Conservation (phyloP, 1,284 basidiomycete species). For the Tilletia walkeri region DNA sequence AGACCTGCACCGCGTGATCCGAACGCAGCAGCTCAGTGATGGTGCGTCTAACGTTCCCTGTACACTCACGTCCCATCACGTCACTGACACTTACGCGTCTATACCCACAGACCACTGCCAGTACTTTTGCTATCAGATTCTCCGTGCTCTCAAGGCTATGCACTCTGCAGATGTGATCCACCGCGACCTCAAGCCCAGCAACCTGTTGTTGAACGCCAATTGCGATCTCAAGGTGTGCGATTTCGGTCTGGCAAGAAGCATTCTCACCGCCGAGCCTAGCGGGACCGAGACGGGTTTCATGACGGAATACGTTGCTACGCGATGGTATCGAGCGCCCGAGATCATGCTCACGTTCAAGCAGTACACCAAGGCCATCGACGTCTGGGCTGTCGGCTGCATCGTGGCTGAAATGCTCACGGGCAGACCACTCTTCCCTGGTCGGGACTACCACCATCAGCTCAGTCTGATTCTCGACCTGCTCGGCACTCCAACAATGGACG, state of each 20-base stretch:
- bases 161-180: slow-evolving; percentile 93
- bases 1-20: slow-evolving; percentile 81
- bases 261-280: slow-evolving; percentile 22
- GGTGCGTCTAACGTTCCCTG: background rate
- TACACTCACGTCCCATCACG: background rate
- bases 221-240: slow-evolving; percentile 69
- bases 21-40: slow-evolving; percentile 68
- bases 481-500: slow-evolving; percentile 86
- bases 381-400: slow-evolving; percentile 93
- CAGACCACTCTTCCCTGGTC: slow-evolving; percentile 89
- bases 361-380: slow-evolving; percentile 51
- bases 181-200: slow-evolving; percentile 91
- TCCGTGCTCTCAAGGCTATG: slow-evolving; percentile 86
- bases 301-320: slow-evolving; percentile 49
- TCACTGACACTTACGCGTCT: background rate
- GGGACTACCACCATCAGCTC: slow-evolving; percentile 91
- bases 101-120: slow-evolving; percentile 32
- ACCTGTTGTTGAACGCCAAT: slow-evolving; percentile 90
- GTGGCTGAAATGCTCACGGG: slow-evolving; percentile 93
- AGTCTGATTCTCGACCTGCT: slow-evolving; percentile 85
- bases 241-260: slow-evolving; percentile 36
- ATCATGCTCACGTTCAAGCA: slow-evolving; percentile 44
- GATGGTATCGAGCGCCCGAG: slow-evolving; percentile 47
- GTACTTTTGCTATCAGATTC: slow-evolving; percentile 67
- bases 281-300: slow-evolving; percentile 35